A percentile compares a stretch with the other conserved stretches of the same genome.
Conservation (phyloP, 2,329 filamentous ascomycete genomes). For the Phaeosphaeriaceae sp. region DNA sequence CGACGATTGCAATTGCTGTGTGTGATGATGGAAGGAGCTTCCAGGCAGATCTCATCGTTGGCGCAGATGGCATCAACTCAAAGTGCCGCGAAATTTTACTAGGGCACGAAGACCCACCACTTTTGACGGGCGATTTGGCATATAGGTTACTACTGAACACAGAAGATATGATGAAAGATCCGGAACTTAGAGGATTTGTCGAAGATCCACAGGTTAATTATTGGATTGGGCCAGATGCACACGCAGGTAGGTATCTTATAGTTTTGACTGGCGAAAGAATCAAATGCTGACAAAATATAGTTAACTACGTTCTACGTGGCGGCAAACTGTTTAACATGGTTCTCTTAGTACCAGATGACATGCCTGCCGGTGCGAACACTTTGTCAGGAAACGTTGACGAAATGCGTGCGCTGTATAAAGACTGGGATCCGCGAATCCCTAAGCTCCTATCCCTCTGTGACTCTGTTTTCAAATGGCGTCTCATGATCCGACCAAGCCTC, state of each 20-base stretch:
- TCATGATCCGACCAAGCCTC: slow-evolving; percentile 63
- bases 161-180: slow-evolving; percentile 55
- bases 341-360: slow-evolving; percentile 58
- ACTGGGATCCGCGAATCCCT: slow-evolving; percentile 62
- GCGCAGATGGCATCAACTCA: slow-evolving; percentile 58
- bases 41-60: slow-evolving; percentile 55
- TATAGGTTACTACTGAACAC: slow-evolving; percentile 58
- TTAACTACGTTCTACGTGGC: slow-evolving; percentile 59
- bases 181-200: slow-evolving; percentile 54
- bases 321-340: slow-evolving; percentile 60
- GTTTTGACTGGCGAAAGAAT: background rate
- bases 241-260: no score
- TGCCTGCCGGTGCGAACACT: slow-evolving; percentile 54
- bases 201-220: slow-evolving; percentile 59
- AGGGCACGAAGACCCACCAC: slow-evolving; percentile 54
- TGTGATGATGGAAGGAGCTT: slow-evolving; percentile 47
- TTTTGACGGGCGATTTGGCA: slow-evolving; percentile 58
- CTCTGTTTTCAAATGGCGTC: slow-evolving; percentile 66
- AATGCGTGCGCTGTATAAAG: slow-evolving; percentile 60
- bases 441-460: slow-evolving; percentile 65
- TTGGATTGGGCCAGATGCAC: slow-evolving; percentile 60
- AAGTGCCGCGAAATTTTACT: slow-evolving; percentile 54
- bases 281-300: slow-evolving; percentile 29
- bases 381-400: slow-evolving; percentile 60
- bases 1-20: slow-evolving; percentile 50